Base-by-base conservation (phyloP, 495 filamentous ascomycete genomes). In the Jackrogersella minutella region DNA sequence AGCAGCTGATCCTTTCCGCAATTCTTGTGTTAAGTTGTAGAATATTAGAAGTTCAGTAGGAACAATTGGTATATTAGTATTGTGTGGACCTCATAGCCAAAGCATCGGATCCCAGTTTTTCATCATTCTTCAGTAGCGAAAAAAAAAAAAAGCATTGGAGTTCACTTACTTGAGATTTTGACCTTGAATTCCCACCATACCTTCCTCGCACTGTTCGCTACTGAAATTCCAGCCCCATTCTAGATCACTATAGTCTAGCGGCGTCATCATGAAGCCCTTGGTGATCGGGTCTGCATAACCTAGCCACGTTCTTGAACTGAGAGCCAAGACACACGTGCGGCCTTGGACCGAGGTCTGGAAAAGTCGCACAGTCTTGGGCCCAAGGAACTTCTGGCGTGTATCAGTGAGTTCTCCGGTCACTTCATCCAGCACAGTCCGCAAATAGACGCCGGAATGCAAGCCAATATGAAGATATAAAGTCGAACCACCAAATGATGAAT, bases 161-260 rank as follows among this genome's bases (percentile, higher is more conserved):
- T 57, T 39, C 50, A 87, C 91, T 76, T 85, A 96, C 93, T 92
- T 82, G 16, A 99, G 81, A 74, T 91, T 96, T 72, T 93, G 88
- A 24, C 88, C 92, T 76, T 97, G 91, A 53, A 99, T 94, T 53
- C 93, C 93, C 33, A 98, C 93, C 90, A 99, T 93, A 19, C 95
- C 94, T 77, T 97, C 93, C 11, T 88, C 82, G 66, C 93, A 96
- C 71, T 95, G 90, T 77, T 97, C 92, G 69, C 92, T 97, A 69
- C 90, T 95, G 69, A 99, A 97, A 68, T 91, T 97, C 89, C 93
- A 96, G 17, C 91, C 94, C 82, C 91, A 97, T 72, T 96, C 93
- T 5, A 99, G 82, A n/a, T 87, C 88, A 24, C 85, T 85, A 68
- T 97, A 97, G 70, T 90, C 90, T 34, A 99, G 77, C 0, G 96